phyloP scores from a whole-genome alignment of 768 basidiomycete genomes.

The Grammothele lineata region DNA sequence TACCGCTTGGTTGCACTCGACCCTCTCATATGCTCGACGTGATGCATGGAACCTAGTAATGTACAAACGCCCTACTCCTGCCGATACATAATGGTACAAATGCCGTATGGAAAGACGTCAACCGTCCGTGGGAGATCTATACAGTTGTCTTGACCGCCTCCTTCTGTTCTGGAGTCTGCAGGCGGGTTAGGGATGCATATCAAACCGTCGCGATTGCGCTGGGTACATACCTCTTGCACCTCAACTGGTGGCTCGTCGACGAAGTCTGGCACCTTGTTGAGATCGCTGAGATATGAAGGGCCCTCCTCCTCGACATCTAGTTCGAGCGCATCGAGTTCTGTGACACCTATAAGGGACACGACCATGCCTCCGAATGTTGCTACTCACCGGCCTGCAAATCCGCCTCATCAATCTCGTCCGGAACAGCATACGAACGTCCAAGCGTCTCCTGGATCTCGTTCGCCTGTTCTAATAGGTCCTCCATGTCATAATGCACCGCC shows the following conservation, averaged over 20 bases:
- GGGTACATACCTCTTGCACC: conserved; percentile 46
- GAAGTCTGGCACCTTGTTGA: conserved; percentile 89
- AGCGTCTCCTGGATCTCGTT: conserved; percentile 97
- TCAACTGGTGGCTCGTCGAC: conserved; percentile 85
- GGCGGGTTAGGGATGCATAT: too few relatives aligned
- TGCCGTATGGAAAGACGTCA: neutral
- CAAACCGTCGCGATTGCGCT: neutral
- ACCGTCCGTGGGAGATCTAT: conserved; percentile 1
- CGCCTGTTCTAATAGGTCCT: conserved; percentile 92
- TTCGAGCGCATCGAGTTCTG: conserved; percentile 93
- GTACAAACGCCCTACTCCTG: neutral
- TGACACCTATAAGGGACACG: neutral
- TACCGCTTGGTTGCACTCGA: too few relatives aligned
- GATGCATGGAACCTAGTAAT: too few relatives aligned
- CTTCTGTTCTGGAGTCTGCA: conserved; percentile 19
- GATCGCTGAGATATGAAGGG: conserved; percentile 80
- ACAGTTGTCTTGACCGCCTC: conserved; percentile 30
- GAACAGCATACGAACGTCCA: conserved; percentile 90
- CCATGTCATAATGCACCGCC: conserved; percentile 98
- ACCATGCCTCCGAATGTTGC: too few relatives aligned
- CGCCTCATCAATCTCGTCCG: conserved; percentile 96
- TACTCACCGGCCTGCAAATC: conserved; percentile 89
- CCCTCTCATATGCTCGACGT: too few relatives aligned
- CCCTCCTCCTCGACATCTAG: conserved; percentile 91
- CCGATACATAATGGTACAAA: conserved; percentile 15